Evolutionary conservation across 805 yeast species (phyloP).

Genomic region (Wickerhamiella vanderwaltii): DNA sequence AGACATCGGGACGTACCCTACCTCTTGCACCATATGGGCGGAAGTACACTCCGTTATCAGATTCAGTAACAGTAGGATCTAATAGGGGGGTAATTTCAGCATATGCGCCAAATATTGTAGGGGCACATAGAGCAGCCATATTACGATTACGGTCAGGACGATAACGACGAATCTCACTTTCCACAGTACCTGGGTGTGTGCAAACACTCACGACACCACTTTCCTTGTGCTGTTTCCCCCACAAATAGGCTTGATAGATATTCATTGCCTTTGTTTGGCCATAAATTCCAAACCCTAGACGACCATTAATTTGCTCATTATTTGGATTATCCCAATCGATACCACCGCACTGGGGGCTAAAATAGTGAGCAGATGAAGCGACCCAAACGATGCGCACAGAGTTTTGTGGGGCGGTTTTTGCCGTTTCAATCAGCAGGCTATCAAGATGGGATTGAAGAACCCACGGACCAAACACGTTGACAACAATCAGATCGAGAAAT

Average conservation of each 20-base stretch:
- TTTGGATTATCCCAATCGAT: constrained; percentile 32
- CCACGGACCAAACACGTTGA: constrained; percentile 37
- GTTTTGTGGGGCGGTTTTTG: constrained; percentile 22
- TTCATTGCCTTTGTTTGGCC: constrained; percentile 39
- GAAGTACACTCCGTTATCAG: constrained; percentile 30
- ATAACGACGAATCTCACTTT: constrained; percentile 30
- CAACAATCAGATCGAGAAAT: constrained; percentile 30
- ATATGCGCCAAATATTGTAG: constrained; percentile 33
- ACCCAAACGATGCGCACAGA: constrained; percentile 35
- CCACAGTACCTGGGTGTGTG: constrained; percentile 34
- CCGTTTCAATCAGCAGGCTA: constrained; percentile 30
- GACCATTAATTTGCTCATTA: constrained; percentile 19
- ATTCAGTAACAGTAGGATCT: constrained; percentile 27
- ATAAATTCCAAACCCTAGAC: constrained; percentile 24
- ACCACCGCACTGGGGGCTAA: constrained; percentile 28
- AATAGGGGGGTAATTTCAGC: constrained; percentile 35
- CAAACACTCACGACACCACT: constrained; percentile 27
- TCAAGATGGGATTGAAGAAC: constrained; percentile 28
- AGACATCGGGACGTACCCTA: constrained; percentile 29
- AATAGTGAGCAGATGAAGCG: constrained; percentile 31
- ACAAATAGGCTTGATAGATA: constrained; percentile 30
- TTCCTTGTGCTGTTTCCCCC: constrained; percentile 27
- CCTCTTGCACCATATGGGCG: constrained; percentile 35
- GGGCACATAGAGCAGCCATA: constrained; percentile 16
- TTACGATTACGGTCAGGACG: constrained; percentile 16